Percentiles rank a stretch among this genome's conserved stretches.
phyloP scores from a whole-genome alignment of 805 yeast species.

The Lipomyces lipofer region DNA sequence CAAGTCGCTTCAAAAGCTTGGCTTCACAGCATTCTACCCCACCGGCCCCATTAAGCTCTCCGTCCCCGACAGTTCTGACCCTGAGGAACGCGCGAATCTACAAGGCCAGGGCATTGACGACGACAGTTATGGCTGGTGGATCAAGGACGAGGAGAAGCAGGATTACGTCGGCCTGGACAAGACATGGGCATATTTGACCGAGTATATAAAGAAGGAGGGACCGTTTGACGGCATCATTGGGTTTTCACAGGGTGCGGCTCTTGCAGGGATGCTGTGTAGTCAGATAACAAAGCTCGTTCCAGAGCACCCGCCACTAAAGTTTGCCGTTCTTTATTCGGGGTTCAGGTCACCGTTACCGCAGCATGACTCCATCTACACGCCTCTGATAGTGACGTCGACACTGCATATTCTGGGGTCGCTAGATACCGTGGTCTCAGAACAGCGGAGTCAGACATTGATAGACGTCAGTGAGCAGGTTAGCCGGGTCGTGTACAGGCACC shows the following conservation, averaged over 20 bases:
- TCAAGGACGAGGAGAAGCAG: slow-evolving; percentile 42
- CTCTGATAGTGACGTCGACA: slow-evolving; percentile 44
- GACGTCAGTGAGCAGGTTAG: slow-evolving; percentile 49
- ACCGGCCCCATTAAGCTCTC: slow-evolving; percentile 77
- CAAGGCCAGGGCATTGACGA: slow-evolving; percentile 47
- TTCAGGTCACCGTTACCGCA: slow-evolving; percentile 37
- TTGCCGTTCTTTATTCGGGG: slow-evolving; percentile 77
- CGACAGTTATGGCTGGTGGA: slow-evolving; percentile 36
- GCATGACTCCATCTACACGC: slow-evolving; percentile 38
- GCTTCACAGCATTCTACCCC: slow-evolving; percentile 69
- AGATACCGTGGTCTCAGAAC: slow-evolving; percentile 81
- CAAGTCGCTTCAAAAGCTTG: slow-evolving; percentile 64
- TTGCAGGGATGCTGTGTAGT: slow-evolving; percentile 69
- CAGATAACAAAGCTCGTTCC: slow-evolving; percentile 58
- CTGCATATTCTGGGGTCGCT: slow-evolving; percentile 82
- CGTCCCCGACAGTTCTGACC: slow-evolving; percentile 67
- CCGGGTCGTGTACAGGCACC: slow-evolving; percentile 65
- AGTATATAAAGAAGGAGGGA: slow-evolving; percentile 57
- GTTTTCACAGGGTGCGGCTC: slow-evolving; percentile 92
- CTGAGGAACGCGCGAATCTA: slow-evolving; percentile 51
- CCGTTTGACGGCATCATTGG: slow-evolving; percentile 75
- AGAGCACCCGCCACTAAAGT: slow-evolving; percentile 57
- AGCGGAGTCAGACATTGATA: slow-evolving; percentile 62
- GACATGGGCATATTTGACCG: slow-evolving; percentile 53
- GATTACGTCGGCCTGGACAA: slow-evolving; percentile 41